Conservation (phyloP, 495 filamentous ascomycete species). For the Penicillium diatomitis region DNA sequence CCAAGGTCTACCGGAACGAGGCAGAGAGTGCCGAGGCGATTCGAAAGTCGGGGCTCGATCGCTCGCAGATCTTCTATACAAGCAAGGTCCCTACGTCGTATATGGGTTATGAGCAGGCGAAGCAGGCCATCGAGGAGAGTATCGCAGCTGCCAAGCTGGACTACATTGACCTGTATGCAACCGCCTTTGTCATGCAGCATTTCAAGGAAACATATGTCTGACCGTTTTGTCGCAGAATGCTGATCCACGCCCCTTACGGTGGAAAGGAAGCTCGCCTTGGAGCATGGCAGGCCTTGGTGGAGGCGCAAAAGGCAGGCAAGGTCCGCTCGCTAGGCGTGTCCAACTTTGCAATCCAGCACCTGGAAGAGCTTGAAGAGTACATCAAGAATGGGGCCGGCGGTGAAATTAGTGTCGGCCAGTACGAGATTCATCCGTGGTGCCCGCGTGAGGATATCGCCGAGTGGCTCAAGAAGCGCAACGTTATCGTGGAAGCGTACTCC, state of each 20-base stretch:
- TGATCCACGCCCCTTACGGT: constrained; percentile 50
- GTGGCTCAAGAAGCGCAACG: constrained; percentile 60
- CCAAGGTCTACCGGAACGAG: constrained; percentile 47
- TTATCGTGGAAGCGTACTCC: constrained; percentile 72
- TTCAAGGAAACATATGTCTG: background rate
- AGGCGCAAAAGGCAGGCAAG: constrained; percentile 45
- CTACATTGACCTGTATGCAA: constrained; percentile 46
- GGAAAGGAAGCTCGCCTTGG: constrained; percentile 41
- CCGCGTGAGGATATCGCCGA: constrained; percentile 62
- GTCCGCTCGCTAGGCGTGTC: constrained; percentile 47
- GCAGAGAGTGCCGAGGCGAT: constrained; percentile 39
- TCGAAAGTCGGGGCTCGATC: constrained; percentile 32
- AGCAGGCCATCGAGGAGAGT: constrained; percentile 39
- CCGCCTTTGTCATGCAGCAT: background rate
- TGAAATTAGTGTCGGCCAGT: constrained; percentile 73
- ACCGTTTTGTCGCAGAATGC: constrained; percentile 21
- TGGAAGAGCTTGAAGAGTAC: constrained; percentile 59
- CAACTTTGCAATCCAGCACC: constrained; percentile 47
- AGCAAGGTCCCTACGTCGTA: constrained; percentile 40
- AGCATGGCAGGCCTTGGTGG: constrained; percentile 45
- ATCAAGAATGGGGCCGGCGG: constrained; percentile 67
- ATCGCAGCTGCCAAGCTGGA: constrained; percentile 37
- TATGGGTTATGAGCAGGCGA: constrained; percentile 44
- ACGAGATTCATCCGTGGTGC: constrained; percentile 90
- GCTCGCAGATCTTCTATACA: constrained; percentile 48